A percentile compares a stretch with the other conserved stretches of the same genome.
Conservation (phyloP, 805 yeast genomes). For the Candida stauntonica region DNA sequence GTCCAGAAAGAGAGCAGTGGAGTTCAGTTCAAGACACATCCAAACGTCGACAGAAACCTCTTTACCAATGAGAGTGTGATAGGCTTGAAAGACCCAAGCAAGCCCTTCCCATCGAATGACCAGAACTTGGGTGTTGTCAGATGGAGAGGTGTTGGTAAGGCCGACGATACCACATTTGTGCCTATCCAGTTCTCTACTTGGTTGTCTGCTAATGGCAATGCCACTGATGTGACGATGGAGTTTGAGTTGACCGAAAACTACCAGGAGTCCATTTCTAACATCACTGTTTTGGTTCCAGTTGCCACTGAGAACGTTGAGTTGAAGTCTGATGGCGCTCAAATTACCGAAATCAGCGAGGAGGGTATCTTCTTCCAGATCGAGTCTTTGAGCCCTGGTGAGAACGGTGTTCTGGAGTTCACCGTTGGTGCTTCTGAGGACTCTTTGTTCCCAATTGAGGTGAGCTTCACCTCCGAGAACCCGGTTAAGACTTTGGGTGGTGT, state of each 20-base stretch:
- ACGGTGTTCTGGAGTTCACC: constrained; percentile 76
- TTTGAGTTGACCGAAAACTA: constrained; percentile 62
- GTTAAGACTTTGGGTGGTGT: constrained; percentile 61
- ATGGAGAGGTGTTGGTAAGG: constrained; percentile 76
- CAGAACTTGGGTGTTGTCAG: constrained; percentile 87
- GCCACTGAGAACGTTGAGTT: constrained; percentile 50
- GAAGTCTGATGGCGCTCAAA: constrained; percentile 50
- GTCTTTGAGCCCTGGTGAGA: constrained; percentile 45
- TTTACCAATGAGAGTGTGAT: constrained; percentile 57
- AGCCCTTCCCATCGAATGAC: constrained; percentile 88
- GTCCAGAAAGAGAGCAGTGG: constrained; percentile 46
- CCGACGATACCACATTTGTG: constrained; percentile 46
- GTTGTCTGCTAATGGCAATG: constrained; percentile 63
- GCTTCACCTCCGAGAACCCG: constrained; percentile 48
- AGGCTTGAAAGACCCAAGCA: constrained; percentile 69
- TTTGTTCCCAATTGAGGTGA: constrained; percentile 81
- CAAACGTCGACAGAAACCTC: constrained; percentile 80
- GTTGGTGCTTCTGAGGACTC: constrained; percentile 77
- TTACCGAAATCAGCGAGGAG: constrained; percentile 56
- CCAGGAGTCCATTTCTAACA: constrained; percentile 46
- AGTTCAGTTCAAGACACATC: constrained; percentile 87
- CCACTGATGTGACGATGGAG: constrained; percentile 78
- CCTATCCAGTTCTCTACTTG: constrained; percentile 83
- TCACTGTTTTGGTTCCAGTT: constrained; percentile 60
- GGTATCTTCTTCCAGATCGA: constrained; percentile 68